Evolutionary conservation across 306 rosid species (phyloP), one percentile per base, ranked within the genome.

Genomic region (Alnus glutinosa): DNA sequence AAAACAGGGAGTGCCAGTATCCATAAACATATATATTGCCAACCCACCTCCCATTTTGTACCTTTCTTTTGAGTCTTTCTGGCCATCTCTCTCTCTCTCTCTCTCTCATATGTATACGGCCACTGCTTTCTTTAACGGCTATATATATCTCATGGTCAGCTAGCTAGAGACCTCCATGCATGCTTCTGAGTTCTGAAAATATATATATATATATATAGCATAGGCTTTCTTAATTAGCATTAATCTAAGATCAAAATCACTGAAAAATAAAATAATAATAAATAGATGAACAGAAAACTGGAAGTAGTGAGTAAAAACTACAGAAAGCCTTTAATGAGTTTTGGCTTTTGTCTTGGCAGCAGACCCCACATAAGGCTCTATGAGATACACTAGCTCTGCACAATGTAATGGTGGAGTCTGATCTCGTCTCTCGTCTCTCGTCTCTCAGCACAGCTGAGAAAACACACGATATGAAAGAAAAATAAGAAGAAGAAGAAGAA

Each of bases 11-110:
- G n/a, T 63, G 70, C 44, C 70, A 63, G 70, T 34, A 34, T 36
- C 12, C 5, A 14, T 61, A 10, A 0, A 61, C 0, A n/a, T 2
- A 23, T 3, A 62, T 30, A 62, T 2, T 9, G 3, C 28, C 47
- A 81, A 61, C 55, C 61, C 39, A 64, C 42, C 46, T 72, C 32
- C 54, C 59, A 64, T 72, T 77, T 77, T 34, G 39, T 30, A 64
- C 70, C 47, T 36, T 64, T 23, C 18, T 64, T 63, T 28, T 42
- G 46, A 42, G 46, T 42, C 46, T 34, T 42, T 42, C n/a, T 42
- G 46, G 1, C 46, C 46, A 42, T 42, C 7, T 42, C 12, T 47
- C 55, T 9, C 73, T 55, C 73, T 10, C 71, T 61, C 67, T 28
- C 59, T 63, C 68, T 36, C 52, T 61, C 46, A 34, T 34, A 34